These are phyloP conservation scores for Eutypella sp. DNA, from an alignment of 2,329 filamentous ascomycete species.

Conservation along the genomic window DNA sequence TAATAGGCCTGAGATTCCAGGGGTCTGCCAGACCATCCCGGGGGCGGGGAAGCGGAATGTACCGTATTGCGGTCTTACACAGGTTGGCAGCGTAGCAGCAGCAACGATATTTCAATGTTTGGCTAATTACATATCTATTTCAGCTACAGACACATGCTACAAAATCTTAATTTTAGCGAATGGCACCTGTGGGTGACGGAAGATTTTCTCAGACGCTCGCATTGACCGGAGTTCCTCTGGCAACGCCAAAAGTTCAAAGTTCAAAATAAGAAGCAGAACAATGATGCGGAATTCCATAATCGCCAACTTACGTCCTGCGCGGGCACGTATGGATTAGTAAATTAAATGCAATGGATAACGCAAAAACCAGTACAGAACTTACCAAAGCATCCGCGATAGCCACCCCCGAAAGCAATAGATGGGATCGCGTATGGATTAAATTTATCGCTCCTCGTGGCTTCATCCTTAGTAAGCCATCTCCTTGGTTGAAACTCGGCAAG, in stretches of 20 bases:
- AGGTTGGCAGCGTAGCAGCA: neutral
- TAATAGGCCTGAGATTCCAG: neutral
- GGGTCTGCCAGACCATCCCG: neutral
- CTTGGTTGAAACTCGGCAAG: slow-evolving; percentile 32
- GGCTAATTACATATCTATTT: neutral
- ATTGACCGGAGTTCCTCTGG: slow-evolving; percentile 2
- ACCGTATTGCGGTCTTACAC: neutral
- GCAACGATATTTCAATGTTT: neutral
- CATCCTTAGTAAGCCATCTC: slow-evolving; percentile 31
- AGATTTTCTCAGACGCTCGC: slow-evolving; percentile 7
- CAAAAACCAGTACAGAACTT: slow-evolving; percentile 1
- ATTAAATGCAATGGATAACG: neutral
- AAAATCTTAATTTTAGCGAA: slow-evolving; percentile 4
- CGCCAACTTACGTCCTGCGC: slow-evolving; percentile 11
- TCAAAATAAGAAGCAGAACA: slow-evolving; percentile 9
- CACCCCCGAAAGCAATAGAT: slow-evolving; percentile 29
- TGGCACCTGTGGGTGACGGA: slow-evolving; percentile 8
- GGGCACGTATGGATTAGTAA: neutral
- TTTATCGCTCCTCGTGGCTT: slow-evolving; percentile 16
- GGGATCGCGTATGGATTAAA: slow-evolving; percentile 32
- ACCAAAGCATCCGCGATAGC: slow-evolving; percentile 33
- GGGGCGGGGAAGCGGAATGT: neutral
- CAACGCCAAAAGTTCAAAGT: slow-evolving; percentile 11
- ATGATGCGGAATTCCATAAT: slow-evolving; percentile 12
- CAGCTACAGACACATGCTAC: neutral